phyloP scores from a whole-genome alignment of 2,329 filamentous ascomycete species.

The Aspergillus unguis region DNA sequence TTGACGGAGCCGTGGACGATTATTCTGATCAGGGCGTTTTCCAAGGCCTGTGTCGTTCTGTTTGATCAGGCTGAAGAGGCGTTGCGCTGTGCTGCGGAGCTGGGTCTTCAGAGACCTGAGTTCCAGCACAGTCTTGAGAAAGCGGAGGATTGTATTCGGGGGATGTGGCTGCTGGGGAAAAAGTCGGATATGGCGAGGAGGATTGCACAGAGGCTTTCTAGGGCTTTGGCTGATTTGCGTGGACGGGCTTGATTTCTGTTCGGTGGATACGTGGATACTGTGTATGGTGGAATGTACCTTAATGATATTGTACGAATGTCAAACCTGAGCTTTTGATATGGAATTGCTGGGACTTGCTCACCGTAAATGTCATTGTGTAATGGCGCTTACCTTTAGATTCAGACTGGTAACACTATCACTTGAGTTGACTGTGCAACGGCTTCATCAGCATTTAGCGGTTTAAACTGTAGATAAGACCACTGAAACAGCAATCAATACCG shows the following conservation, averaged over 20 bases:
- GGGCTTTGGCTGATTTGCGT: neutral
- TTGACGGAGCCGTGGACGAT: neutral
- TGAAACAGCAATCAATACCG: no score
- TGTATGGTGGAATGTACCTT: no score
- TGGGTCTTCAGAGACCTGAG: neutral
- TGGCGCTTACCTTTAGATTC: no score
- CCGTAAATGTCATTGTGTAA: no score
- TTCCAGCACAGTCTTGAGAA: neutral
- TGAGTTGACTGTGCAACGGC: no score
- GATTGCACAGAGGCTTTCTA: neutral
- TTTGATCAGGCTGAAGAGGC: neutral
- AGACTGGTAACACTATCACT: no score
- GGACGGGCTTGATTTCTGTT: neutral
- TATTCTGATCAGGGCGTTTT: neutral
- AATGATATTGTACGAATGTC: no score
- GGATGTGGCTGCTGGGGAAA: neutral
- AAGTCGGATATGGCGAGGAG: slow-evolving; percentile 3
- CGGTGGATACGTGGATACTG: no score
- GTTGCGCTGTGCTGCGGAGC: neutral
- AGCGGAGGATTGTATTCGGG: neutral
- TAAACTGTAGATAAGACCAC: no score
- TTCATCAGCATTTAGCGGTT: no score
- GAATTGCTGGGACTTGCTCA: no score
- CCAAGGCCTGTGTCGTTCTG: neutral
- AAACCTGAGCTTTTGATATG: no score